These are phyloP conservation scores for Colletotrichum navitas DNA, from an alignment of 2,329 filamentous ascomycete genomes.

Conservation along the genomic window DNA sequence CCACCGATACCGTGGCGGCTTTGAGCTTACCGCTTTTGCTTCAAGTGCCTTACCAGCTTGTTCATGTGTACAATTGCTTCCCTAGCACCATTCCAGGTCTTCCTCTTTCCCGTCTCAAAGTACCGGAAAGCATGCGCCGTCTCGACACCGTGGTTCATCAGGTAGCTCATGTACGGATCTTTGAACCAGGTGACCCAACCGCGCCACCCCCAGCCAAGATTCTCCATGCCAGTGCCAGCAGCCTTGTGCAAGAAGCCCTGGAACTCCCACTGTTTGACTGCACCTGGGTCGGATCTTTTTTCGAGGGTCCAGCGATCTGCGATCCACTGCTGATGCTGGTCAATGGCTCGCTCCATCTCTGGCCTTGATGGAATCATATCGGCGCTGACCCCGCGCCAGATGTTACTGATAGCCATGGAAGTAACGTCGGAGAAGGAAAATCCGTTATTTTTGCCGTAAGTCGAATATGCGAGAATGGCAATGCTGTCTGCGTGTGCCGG, in stretches of 20 bases:
- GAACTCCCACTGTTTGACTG: constrained; percentile 50
- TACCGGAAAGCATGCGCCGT: constrained; percentile 56
- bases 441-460: constrained; percentile 49
- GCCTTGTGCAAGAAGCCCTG: constrained; percentile 53
- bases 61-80: constrained; percentile 51
- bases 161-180: constrained; percentile 52
- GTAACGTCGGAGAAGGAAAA: constrained; percentile 53
- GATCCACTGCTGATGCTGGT: constrained; percentile 48
- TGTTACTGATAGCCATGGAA: constrained; percentile 55
- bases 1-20: too few relatives aligned
- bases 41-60: constrained; percentile 49
- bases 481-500: constrained; percentile 53
- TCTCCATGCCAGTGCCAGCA: constrained; percentile 58
- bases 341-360: constrained; percentile 49
- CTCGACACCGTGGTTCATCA: constrained; percentile 56
- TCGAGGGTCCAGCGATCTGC: constrained; percentile 44
- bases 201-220: constrained; percentile 55
- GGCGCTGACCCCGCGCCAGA: constrained; percentile 51
- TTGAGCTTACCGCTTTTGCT: not conserved
- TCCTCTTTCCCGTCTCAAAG: constrained; percentile 57
- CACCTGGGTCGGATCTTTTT: constrained; percentile 38
- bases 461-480: constrained; percentile 50
- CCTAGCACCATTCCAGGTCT: constrained; percentile 54
- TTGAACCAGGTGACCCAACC: constrained; percentile 58
- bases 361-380: constrained; percentile 46